phyloP scores from a whole-genome alignment of 352 stramenopile genomes.

The Phytophthora citrophthora region DNA sequence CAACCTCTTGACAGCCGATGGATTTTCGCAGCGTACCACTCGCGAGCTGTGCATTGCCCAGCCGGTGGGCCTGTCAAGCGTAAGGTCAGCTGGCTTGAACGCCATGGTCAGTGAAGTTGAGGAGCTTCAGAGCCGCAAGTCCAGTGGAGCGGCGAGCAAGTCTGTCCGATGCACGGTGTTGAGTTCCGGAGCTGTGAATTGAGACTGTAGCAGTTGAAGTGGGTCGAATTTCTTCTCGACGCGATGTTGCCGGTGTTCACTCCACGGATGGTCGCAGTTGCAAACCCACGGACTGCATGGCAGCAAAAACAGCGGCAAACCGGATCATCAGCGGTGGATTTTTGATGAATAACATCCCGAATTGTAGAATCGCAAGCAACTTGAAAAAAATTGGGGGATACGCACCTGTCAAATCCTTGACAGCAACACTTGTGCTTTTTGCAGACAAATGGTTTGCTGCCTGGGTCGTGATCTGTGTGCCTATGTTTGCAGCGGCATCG shows the following conservation, averaged over 20 bases:
- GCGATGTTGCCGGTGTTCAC: constrained; percentile 51
- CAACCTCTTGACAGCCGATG: constrained; percentile 21
- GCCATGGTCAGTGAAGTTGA: constrained; percentile 8
- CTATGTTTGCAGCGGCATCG: constrained; percentile 85
- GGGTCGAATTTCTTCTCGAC: constrained; percentile 61
- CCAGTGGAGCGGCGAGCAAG: constrained; percentile 53
- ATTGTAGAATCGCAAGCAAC: constrained; percentile 17
- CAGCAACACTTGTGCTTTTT: constrained; percentile 66
- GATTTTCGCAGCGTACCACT: constrained; percentile 33
- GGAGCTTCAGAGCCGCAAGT: constrained; percentile 33
- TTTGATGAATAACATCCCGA: constrained; percentile 20
- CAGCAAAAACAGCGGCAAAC: neutral
- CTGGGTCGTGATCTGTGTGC: constrained; percentile 74
- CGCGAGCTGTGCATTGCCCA: constrained; percentile 8
- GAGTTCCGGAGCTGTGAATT: constrained; percentile 56
- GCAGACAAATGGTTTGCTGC: constrained; percentile 46
- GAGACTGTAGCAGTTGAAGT: constrained; percentile 51
- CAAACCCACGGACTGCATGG: constrained; percentile 72
- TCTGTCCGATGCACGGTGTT: constrained; percentile 63
- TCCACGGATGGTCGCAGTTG: constrained; percentile 83
- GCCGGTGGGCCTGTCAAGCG: constrained; percentile 8
- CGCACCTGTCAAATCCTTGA: constrained; percentile 68
- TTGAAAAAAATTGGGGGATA: constrained; percentile 22
- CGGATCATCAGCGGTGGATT: constrained; percentile 22
- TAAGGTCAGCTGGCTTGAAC: constrained; percentile 16